Percentiles rank a stretch among this genome's conserved stretches.
phyloP scores from a whole-genome alignment of 768 basidiomycete genomes.

The Mycena kentingensis region DNA sequence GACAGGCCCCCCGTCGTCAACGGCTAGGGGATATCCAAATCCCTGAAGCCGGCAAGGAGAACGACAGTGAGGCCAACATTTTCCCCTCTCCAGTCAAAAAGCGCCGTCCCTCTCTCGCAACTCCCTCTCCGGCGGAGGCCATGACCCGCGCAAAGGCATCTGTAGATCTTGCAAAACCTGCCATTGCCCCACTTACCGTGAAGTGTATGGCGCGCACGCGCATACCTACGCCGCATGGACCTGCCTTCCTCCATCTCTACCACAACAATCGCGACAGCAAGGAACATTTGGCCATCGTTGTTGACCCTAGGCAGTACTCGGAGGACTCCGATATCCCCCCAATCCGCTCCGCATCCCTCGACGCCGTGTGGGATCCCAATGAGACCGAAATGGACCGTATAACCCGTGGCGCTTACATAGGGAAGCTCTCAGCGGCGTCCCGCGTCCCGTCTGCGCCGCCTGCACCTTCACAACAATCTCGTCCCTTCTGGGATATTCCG shows the following conservation, averaged over 20 bases:
- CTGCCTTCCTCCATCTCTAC: slow-evolving; percentile 91
- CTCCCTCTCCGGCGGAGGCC: slow-evolving; percentile 27
- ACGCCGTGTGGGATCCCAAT: slow-evolving; percentile 76
- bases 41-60: slow-evolving; percentile 52
- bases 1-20: slow-evolving; percentile 71
- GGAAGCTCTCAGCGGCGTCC: slow-evolving; percentile 66
- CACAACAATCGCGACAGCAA: slow-evolving; percentile 91
- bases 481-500: slow-evolving; percentile 43
- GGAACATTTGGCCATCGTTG: slow-evolving; percentile 94
- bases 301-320: slow-evolving; percentile 84
- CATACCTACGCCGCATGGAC: slow-evolving; percentile 94
- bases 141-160: slow-evolving; percentile 30
- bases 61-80: slow-evolving; percentile 46
- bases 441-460: slow-evolving; percentile 46
- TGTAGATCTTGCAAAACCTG: slow-evolving; percentile 21
- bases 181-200: slow-evolving; percentile 56
- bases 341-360: slow-evolving; percentile 81
- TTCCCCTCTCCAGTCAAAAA: slow-evolving; percentile 43
- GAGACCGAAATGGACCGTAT: slow-evolving; percentile 96
- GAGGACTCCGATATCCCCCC: slow-evolving; percentile 51
- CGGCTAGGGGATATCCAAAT: slow-evolving; percentile 43
- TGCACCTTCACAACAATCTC: slow-evolving; percentile 18
- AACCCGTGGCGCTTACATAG: slow-evolving; percentile 90
- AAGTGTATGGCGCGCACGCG: slow-evolving; percentile 97
- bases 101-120: slow-evolving; percentile 38